phyloP scores from a whole-genome alignment of 2,329 filamentous ascomycete genomes.

The Aspergillus versicolor region DNA sequence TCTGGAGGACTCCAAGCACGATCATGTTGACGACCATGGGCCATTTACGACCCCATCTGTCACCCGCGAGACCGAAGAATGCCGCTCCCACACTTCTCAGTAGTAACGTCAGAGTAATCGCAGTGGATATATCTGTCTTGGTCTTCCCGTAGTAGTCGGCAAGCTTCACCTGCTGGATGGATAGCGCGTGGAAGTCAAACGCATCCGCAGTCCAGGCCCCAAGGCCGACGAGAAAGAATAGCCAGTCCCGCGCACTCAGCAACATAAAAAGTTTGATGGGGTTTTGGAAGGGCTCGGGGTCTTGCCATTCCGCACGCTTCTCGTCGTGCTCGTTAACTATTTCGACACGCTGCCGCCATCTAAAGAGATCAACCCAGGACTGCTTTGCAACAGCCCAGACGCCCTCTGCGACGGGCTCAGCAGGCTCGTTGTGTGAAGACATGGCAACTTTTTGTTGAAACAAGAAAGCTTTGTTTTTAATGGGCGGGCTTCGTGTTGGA shows the following conservation, averaged over 20 bases:
- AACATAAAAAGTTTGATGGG: slow-evolving; percentile 67
- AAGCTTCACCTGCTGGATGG: slow-evolving; percentile 73
- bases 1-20: slow-evolving; percentile 66
- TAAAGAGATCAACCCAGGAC: slow-evolving; percentile 63
- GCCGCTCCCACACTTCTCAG: slow-evolving; percentile 74
- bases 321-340: slow-evolving; percentile 57
- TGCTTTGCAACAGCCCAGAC: slow-evolving; percentile 65
- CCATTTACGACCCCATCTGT: slow-evolving; percentile 76
- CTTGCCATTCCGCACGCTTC: slow-evolving; percentile 65
- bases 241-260: slow-evolving; percentile 66
- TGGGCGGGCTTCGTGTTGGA: neutral
- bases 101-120: slow-evolving; percentile 63
- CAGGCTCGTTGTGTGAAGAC: slow-evolving; percentile 46
- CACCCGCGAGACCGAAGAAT: slow-evolving; percentile 72
- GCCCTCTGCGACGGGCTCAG: slow-evolving; percentile 68
- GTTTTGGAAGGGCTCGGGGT: slow-evolving; percentile 65
- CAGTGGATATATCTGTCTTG: slow-evolving; percentile 69
- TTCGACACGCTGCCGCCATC: slow-evolving; percentile 72
- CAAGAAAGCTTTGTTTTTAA: neutral
- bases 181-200: slow-evolving; percentile 80
- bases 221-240: slow-evolving; percentile 74
- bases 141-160: slow-evolving; percentile 58
- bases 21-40: slow-evolving; percentile 81
- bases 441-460: neutral
- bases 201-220: slow-evolving; percentile 77